Percentiles rank a stretch among this genome's conserved stretches.
Evolutionary conservation across 169 alveolate genomes (phyloP).

Genomic region (Plasmodium malariae): DNA sequence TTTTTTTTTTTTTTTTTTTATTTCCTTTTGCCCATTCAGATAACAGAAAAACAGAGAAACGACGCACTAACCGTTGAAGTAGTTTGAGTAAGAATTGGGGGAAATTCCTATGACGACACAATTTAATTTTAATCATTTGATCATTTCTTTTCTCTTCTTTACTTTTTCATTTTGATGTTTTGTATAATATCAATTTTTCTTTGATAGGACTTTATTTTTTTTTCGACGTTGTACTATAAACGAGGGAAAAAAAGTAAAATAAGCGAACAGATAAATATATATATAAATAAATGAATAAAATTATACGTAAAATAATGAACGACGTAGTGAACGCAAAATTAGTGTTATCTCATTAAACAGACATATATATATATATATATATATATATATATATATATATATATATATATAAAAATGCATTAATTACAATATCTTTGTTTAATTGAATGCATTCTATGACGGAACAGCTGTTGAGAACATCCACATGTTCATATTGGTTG

Average conservation of each 20-base stretch:
- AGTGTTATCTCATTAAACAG: too few relatives aligned
- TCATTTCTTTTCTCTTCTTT: not conserved
- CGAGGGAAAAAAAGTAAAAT: not conserved
- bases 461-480: conserved; percentile 2
- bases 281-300: too few relatives aligned
- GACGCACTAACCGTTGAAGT: conserved; percentile 60
- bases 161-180: conserved; percentile 18
- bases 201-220: conserved; percentile 52
- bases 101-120: not conserved
- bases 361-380: too few relatives aligned
- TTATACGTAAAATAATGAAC: too few relatives aligned
- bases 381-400: too few relatives aligned
- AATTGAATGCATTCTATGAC: conserved; percentile 40
- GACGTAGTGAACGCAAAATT: too few relatives aligned
- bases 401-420: not conserved
- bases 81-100: not conserved
- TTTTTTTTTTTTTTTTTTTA: not conserved
- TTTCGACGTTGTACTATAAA: conserved; percentile 14
- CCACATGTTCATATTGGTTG: conserved; percentile 50
- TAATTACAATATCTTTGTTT: conserved; percentile 47
- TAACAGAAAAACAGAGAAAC: conserved; percentile 66
- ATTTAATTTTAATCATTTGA: conserved; percentile 2
- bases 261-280: too few relatives aligned
- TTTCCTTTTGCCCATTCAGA: conserved; percentile 1
- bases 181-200: conserved; percentile 41